A percentile compares a stretch with the other conserved stretches of the same genome.
phyloP scores from a whole-genome alignment of 495 filamentous ascomycete species.

The Penicillium subrubescens region DNA sequence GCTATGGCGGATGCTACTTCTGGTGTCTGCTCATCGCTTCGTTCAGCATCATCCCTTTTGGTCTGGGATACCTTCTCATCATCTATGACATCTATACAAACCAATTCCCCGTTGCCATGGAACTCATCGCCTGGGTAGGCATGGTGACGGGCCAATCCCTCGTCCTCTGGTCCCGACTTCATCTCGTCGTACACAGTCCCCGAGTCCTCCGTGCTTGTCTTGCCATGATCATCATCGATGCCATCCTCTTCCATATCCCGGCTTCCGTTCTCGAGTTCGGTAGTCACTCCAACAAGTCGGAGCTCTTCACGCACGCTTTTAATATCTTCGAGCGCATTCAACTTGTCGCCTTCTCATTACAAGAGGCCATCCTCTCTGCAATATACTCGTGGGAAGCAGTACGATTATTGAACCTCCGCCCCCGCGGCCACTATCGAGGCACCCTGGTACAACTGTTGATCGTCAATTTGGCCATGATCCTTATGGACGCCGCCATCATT shows the following conservation, averaged over 20 bases:
- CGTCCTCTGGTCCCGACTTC: constrained; percentile 65
- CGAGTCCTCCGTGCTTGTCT: constrained; percentile 49
- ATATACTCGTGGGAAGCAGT: constrained; percentile 53
- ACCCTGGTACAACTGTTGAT: constrained; percentile 52
- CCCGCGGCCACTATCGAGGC: constrained; percentile 27
- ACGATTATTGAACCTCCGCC: constrained; percentile 42
- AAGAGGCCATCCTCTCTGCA: constrained; percentile 54
- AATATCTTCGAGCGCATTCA: constrained; percentile 55
- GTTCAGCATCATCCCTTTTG: constrained; percentile 54
- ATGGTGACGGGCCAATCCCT: constrained; percentile 67
- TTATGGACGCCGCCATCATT: constrained; percentile 48
- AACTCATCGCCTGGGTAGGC: constrained; percentile 54
- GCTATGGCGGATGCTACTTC: constrained; percentile 53
- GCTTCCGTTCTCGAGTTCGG: constrained; percentile 54
- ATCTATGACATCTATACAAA: constrained; percentile 44
- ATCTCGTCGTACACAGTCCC: constrained; percentile 49
- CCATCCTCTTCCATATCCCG: constrained; percentile 50
- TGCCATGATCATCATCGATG: constrained; percentile 58
- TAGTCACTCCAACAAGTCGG: constrained; percentile 37
- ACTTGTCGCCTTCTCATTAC: constrained; percentile 50
- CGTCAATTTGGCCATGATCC: constrained; percentile 51
- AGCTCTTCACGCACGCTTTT: constrained; percentile 28
- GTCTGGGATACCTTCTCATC: constrained; percentile 55
- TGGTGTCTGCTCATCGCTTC: constrained; percentile 54
- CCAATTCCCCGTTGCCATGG: constrained; percentile 36